Percentiles rank a stretch among this genome's conserved stretches.
phyloP scores from a whole-genome alignment of 2,329 filamentous ascomycete species.

The Paraphoma sp. region DNA sequence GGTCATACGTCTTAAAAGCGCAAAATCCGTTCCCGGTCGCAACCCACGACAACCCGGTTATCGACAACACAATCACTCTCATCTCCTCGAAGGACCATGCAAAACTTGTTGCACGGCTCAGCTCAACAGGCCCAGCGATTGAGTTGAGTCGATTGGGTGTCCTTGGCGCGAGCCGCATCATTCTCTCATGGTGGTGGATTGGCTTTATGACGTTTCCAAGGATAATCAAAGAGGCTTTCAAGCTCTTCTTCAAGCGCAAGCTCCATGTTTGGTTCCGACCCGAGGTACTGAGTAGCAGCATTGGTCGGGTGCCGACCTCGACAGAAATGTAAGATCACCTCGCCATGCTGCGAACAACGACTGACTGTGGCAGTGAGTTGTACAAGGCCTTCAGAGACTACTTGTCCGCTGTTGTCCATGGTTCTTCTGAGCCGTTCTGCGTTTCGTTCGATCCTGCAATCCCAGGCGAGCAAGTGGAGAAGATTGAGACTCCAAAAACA shows the following conservation, averaged over 20 bases:
- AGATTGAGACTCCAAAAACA: constrained; percentile 28
- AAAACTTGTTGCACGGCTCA: constrained; percentile 68
- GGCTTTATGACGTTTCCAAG: constrained; percentile 70
- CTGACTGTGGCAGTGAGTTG: constrained; percentile 34
- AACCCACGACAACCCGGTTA: constrained; percentile 38
- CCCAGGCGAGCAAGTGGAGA: constrained; percentile 24
- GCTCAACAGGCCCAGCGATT: constrained; percentile 59
- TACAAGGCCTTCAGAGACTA: constrained; percentile 50
- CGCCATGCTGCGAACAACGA: not conserved
- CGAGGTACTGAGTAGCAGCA: constrained; percentile 64
- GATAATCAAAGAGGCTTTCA: constrained; percentile 66
- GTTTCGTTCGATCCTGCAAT: constrained; percentile 65
- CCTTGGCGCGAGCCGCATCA: constrained; percentile 55
- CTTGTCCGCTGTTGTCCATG: constrained; percentile 56
- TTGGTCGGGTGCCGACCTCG: constrained; percentile 60
- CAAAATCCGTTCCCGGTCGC: constrained; percentile 51
- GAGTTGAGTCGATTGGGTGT: constrained; percentile 58
- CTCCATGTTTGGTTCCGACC: constrained; percentile 71
- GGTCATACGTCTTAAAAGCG: constrained; percentile 56
- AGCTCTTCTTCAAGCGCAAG: constrained; percentile 62
- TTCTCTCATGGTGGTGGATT: constrained; percentile 70
- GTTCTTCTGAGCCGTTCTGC: constrained; percentile 52
- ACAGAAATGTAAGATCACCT: constrained; percentile 52
- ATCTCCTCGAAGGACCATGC: constrained; percentile 65
- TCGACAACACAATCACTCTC: constrained; percentile 68